Conservation (phyloP, 352 stramenopile species). For the Aphanomyces stellatus region DNA sequence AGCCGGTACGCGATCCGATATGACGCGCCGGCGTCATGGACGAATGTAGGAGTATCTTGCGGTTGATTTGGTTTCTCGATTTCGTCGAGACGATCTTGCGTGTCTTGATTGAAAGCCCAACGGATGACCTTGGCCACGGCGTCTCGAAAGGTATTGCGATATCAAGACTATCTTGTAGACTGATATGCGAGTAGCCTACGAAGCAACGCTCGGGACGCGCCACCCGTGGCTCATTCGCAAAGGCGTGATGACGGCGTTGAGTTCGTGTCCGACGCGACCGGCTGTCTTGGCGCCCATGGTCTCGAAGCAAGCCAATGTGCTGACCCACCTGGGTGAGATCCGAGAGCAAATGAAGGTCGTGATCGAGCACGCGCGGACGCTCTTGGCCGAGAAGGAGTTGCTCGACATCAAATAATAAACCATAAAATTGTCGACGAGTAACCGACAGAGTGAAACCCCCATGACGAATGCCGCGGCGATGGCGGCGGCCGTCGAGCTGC, state of each 20-base stretch:
- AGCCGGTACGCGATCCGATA: constrained; percentile 1
- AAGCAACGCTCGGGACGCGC: constrained; percentile 69
- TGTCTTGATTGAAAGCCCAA: constrained; percentile 50
- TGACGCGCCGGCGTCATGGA: not conserved
- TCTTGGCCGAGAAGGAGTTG: not conserved
- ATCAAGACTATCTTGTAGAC: too few species aligned
- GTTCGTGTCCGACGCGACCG: constrained; percentile 48
- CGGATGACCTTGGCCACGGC: constrained; percentile 53
- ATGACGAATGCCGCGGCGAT: too few species aligned
- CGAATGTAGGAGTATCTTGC: constrained; percentile 53
- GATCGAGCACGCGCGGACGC: constrained; percentile 17
- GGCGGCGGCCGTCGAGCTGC: not conserved
- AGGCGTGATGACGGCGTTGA: constrained; percentile 62
- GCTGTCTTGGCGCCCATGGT: constrained; percentile 46
- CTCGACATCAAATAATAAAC: not conserved
- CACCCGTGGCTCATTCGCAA: constrained; percentile 82
- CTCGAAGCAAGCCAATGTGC: constrained; percentile 27
- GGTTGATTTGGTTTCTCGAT: constrained; percentile 74
- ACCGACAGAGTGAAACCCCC: too few species aligned
- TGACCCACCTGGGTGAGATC: constrained; percentile 31
- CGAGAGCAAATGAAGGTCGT: constrained; percentile 43
- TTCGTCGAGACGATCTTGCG: constrained; percentile 70
- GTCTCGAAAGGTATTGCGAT: constrained; percentile 45
- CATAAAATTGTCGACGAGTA: too few species aligned
- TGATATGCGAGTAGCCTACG: constrained; percentile 65